Conservation (phyloP, 495 filamentous ascomycete species). For the Bryoglossum gracile region DNA sequence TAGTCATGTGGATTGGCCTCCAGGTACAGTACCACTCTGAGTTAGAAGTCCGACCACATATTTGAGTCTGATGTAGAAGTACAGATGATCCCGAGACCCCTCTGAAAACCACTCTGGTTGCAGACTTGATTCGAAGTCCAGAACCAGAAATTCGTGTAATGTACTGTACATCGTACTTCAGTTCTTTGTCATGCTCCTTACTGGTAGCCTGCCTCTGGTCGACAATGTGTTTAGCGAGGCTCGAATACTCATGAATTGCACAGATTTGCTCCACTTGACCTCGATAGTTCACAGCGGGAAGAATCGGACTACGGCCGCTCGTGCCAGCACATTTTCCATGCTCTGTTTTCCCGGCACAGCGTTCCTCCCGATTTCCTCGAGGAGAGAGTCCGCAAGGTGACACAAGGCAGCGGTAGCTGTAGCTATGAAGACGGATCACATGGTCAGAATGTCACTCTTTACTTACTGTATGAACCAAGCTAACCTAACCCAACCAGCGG, state of each 20-base stretch:
- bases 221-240: no score
- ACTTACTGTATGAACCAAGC: neutral
- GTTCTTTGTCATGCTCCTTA: no score
- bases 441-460: neutral
- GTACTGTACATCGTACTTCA: no score
- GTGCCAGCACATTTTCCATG: conserved; percentile 15
- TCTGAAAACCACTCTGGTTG: neutral
- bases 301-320: neutral
- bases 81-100: neutral
- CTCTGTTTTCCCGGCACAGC: conserved; percentile 7
- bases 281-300: neutral
- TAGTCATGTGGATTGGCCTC: neutral
- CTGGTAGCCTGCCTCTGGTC: no score
- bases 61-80: neutral
- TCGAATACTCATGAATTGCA: neutral
- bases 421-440: conserved; percentile 1
- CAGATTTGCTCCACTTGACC: conserved; percentile 3
- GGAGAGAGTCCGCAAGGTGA: conserved; percentile 12
- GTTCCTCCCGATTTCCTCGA: conserved; percentile 12
- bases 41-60: neutral
- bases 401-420: conserved; percentile 12
- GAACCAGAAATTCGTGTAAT: neutral
- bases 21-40: neutral
- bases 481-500: neutral
- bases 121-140: neutral